These are phyloP conservation scores for Penicillium lagena DNA, from an alignment of 495 filamentous ascomycete species.

Conservation along the genomic window DNA sequence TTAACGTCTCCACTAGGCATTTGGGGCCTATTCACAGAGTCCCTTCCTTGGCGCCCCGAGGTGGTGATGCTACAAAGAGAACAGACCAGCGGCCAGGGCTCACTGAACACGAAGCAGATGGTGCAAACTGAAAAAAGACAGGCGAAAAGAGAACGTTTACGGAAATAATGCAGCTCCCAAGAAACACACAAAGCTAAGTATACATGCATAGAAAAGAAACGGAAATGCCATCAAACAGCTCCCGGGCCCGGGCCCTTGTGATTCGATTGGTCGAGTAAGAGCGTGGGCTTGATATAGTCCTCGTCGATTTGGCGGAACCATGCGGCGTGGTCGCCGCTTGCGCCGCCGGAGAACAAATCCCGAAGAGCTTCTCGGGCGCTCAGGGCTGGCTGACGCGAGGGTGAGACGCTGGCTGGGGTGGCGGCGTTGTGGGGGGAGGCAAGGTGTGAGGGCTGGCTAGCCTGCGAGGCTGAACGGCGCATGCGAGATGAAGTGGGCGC, in stretches of 20 bases:
- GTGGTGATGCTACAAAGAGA: no score
- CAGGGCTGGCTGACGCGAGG: conserved; percentile 21
- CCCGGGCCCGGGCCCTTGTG: conserved; percentile 38
- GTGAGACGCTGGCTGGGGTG: conserved; percentile 21
- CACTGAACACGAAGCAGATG: no score
- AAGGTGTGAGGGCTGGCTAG: no score
- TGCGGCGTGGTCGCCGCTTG: conserved; percentile 79
- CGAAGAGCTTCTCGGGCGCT: conserved; percentile 62
- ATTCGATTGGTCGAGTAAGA: conserved; percentile 72
- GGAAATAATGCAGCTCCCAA: not conserved
- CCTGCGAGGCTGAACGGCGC: conserved; percentile 49
- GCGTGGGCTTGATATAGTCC: conserved; percentile 89
- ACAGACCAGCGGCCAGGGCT: no score
- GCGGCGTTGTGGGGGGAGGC: conserved; percentile 20
- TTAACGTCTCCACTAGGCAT: no score
- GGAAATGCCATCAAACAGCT: conserved; percentile 27
- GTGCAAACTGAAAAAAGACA: conserved; percentile 4
- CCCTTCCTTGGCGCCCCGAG: no score
- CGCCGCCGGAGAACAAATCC: conserved; percentile 62
- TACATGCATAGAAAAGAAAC: conserved; percentile 7
- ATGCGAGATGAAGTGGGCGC: conserved; percentile 29
- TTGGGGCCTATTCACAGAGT: no score
- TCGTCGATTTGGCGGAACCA: conserved; percentile 94
- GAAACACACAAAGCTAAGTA: not conserved
- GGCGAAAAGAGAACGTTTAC: conserved; percentile 4